Conservation (phyloP, 768 basidiomycete species). For the Xerocomellus amylosporus region DNA sequence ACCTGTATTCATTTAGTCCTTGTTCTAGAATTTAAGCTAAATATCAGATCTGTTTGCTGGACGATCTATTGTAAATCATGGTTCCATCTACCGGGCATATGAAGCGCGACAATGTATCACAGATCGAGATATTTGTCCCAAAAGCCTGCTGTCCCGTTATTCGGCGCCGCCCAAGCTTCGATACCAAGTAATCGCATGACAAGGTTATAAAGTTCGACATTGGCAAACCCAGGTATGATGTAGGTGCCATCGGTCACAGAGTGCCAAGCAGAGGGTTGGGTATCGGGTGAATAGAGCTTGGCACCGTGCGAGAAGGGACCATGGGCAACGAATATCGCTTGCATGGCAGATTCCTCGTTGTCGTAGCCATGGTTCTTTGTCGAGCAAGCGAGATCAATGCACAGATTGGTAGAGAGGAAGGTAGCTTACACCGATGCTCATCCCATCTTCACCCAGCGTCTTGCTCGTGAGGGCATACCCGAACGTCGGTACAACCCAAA, state of each 20-base stretch:
- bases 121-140: constrained; percentile 71
- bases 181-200: constrained; percentile 73
- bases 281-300: constrained; percentile 43
- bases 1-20: not conserved
- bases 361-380: constrained; percentile 87
- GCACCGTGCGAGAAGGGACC: constrained; percentile 78
- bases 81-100: not conserved
- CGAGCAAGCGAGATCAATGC: not conserved
- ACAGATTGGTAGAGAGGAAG: not conserved
- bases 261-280: constrained; percentile 47
- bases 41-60: constrained; percentile 1
- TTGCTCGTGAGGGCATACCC: constrained; percentile 76
- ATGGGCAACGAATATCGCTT: constrained; percentile 88
- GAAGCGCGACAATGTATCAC: not conserved
- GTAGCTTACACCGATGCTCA: constrained; percentile 70
- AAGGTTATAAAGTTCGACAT: constrained; percentile 84
- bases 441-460: constrained; percentile 54
- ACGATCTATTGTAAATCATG: not conserved
- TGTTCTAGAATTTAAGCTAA: not conserved
- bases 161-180: constrained; percentile 50
- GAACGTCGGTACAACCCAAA: constrained; percentile 79
- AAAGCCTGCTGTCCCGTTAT: constrained; percentile 78
- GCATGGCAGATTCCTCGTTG: constrained; percentile 73
- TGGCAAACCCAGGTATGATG: constrained; percentile 80
- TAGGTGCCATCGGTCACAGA: constrained; percentile 55